Conservation (phyloP, 805 yeast genomes). For the Priceomyces carsonii region DNA sequence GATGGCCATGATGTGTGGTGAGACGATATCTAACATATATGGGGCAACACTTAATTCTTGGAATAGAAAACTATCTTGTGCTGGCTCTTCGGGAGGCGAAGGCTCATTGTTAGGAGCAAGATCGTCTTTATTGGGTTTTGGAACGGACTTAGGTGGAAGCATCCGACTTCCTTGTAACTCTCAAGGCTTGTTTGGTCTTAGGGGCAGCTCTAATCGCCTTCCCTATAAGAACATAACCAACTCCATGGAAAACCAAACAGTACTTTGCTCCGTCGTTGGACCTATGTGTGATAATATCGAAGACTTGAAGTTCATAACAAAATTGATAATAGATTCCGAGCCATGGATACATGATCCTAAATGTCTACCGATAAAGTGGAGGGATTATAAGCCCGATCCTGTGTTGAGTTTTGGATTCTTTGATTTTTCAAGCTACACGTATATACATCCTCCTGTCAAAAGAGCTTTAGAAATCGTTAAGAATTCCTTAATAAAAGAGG, state of each 20-base stretch:
- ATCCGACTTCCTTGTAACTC: slow-evolving; percentile 49
- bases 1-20: slow-evolving; percentile 51
- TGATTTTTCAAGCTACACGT: background rate
- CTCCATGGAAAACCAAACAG: slow-evolving; percentile 5
- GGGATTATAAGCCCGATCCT: slow-evolving; percentile 20
- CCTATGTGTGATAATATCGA: slow-evolving; percentile 44
- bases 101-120: slow-evolving; percentile 46
- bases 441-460: slow-evolving; percentile 46
- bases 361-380: slow-evolving; percentile 41
- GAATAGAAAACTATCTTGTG: slow-evolving; percentile 44
- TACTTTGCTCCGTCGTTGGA: slow-evolving; percentile 25
- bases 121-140: slow-evolving; percentile 54
- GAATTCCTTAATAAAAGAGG: slow-evolving; percentile 37
- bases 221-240: slow-evolving; percentile 37
- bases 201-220: slow-evolving; percentile 21
- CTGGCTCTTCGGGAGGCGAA: slow-evolving; percentile 59
- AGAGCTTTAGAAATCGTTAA: slow-evolving; percentile 39
- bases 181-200: slow-evolving; percentile 42
- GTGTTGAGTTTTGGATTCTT: slow-evolving; percentile 1
- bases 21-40: slow-evolving; percentile 43
- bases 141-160: slow-evolving; percentile 57
- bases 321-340: slow-evolving; percentile 34
- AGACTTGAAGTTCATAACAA: slow-evolving; percentile 34
- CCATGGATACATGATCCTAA: slow-evolving; percentile 55
- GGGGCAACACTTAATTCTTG: slow-evolving; percentile 51